A percentile compares a stretch with the other conserved stretches of the same genome.
phyloP scores from a whole-genome alignment of 2,329 filamentous ascomycete genomes.

The Teratosphaeria destructans region DNA sequence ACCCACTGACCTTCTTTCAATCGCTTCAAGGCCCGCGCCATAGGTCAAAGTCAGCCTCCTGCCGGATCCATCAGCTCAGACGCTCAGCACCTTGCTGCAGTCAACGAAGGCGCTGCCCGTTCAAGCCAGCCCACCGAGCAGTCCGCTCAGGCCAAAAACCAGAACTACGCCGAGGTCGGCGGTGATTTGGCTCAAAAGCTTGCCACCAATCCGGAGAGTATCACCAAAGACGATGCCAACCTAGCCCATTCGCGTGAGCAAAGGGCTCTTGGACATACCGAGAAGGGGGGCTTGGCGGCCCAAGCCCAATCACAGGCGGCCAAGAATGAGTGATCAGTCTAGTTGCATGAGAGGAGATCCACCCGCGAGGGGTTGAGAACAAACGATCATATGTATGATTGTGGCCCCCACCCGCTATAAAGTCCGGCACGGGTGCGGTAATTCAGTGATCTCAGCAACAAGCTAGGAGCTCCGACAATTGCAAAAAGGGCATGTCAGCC shows the following conservation, averaged over 20 bases:
- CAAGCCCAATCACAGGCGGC: conserved; percentile 22
- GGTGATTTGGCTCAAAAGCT: conserved; percentile 24
- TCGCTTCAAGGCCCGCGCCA: conserved; percentile 17
- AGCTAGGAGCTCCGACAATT: neutral
- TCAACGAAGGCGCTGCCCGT: conserved; percentile 15
- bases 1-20: too few species aligned
- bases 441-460: neutral
- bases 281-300: conserved; percentile 25
- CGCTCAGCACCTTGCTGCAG: conserved; percentile 31
- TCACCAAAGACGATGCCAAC: conserved; percentile 25
- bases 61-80: conserved; percentile 26
- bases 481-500: neutral
- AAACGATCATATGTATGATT: neutral
- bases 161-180: conserved; percentile 23
- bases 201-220: conserved; percentile 21
- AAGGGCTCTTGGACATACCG: conserved; percentile 22
- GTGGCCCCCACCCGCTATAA: too few species aligned
- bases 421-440: too few species aligned
- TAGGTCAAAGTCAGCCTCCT: conserved; percentile 17
- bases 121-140: conserved; percentile 18
- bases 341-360: neutral
- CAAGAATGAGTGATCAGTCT: conserved; percentile 17
- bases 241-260: conserved; percentile 23
- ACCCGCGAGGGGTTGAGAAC: neutral
- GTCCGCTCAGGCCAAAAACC: conserved; percentile 21